A percentile compares a stretch with the other conserved stretches of the same genome.
These are phyloP conservation scores for Debaryomycetaceae sp. DNA, from an alignment of 1,139 yeast species.

Conservation along the genomic window DNA sequence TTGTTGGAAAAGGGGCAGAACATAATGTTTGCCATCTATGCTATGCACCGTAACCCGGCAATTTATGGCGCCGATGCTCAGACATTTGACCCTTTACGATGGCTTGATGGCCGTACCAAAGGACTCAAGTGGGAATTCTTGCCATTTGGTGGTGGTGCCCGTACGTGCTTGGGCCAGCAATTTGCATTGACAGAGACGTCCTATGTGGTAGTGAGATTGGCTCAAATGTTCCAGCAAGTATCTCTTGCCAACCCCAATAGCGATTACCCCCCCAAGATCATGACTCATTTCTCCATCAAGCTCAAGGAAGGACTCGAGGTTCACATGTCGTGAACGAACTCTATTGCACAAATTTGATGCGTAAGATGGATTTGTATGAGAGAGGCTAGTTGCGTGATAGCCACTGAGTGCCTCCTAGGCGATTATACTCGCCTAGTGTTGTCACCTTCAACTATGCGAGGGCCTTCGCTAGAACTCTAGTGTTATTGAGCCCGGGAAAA, in stretches of 20 bases:
- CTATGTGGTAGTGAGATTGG: conserved; percentile 31
- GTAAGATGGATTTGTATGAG: too few species aligned
- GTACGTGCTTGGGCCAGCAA: conserved; percentile 51
- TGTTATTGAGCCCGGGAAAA: too few species aligned
- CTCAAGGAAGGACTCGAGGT: too few species aligned
- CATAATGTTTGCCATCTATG: conserved; percentile 32
- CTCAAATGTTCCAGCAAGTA: conserved; percentile 10
- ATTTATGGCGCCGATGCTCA: conserved; percentile 39
- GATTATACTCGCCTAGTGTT: too few species aligned
- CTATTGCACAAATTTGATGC: too few species aligned
- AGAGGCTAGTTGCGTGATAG: too few species aligned
- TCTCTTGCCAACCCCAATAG: conserved; percentile 3
- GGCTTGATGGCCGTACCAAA: conserved; percentile 27
- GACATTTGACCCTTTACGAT: conserved; percentile 40
- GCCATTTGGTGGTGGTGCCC: conserved; percentile 53
- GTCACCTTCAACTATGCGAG: too few species aligned
- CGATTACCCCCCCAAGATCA: conserved; percentile 24
- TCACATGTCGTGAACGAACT: too few species aligned
- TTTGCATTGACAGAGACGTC: conserved; percentile 48
- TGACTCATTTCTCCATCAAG: too few species aligned
- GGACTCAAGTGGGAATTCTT: conserved; percentile 40
- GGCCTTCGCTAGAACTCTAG: too few species aligned
- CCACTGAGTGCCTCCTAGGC: too few species aligned
- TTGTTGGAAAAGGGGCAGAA: conserved; percentile 35
- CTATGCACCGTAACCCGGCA: conserved; percentile 33